Conservation (phyloP, 129 eudicot species). For the Dittrichia graveolens region DNA sequence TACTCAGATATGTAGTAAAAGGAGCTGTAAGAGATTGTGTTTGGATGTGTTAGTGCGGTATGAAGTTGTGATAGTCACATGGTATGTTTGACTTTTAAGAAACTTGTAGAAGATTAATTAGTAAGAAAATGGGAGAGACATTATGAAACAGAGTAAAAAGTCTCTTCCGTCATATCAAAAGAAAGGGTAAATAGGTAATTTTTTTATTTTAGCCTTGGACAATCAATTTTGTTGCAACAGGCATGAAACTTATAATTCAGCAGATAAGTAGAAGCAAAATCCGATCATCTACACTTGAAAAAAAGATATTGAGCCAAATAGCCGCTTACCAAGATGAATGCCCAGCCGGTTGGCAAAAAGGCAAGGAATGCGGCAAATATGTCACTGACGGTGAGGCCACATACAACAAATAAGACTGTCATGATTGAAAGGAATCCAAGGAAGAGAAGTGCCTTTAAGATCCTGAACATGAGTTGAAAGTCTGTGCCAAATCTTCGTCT, state of each 20-base stretch:
- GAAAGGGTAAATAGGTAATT: too few species aligned
- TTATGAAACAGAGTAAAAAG: too few species aligned
- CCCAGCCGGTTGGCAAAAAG: constrained; percentile 98
- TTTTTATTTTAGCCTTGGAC: too few species aligned
- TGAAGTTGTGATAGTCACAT: neutral
- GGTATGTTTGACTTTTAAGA: neutral
- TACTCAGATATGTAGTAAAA: neutral
- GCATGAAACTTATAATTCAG: too few species aligned
- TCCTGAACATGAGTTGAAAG: constrained; percentile 97
- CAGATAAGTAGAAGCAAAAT: too few species aligned
- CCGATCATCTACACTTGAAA: neutral
- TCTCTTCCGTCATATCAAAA: too few species aligned
- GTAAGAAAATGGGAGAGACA: too few species aligned
- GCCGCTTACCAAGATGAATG: constrained; percentile 67
- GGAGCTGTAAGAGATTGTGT: neutral
- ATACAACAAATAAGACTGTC: constrained; percentile 85
- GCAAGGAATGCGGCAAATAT: constrained; percentile 87
- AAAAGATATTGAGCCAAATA: neutral
- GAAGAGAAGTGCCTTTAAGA: constrained; percentile 89
- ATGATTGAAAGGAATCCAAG: constrained; percentile 88
- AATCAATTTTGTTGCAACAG: too few species aligned
- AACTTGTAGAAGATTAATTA: too few species aligned
- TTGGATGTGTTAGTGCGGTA: neutral
- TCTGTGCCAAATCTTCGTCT: constrained; percentile 88
- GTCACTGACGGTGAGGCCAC: constrained; percentile 69